Evolutionary conservation across 805 yeast genomes (phyloP).

Genomic region (Teunomyces cretensis): DNA sequence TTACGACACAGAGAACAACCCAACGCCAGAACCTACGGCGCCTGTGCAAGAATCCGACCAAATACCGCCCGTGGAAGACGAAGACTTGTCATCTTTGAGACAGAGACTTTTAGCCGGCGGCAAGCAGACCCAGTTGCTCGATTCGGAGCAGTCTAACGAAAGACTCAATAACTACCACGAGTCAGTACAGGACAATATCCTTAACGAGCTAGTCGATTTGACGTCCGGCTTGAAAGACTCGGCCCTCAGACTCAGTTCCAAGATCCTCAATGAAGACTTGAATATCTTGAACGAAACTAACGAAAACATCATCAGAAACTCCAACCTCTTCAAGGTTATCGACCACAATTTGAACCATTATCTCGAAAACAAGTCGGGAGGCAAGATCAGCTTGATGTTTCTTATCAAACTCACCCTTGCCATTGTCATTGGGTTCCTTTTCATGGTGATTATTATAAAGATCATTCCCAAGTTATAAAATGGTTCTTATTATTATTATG

Average conservation of each 20-base stretch:
- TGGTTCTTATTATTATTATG: neutral
- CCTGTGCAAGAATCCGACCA: neutral
- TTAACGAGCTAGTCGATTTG: slow-evolving; percentile 48
- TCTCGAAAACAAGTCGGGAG: slow-evolving; percentile 39
- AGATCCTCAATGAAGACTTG: slow-evolving; percentile 33
- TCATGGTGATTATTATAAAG: slow-evolving; percentile 33
- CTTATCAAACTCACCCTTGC: slow-evolving; percentile 30
- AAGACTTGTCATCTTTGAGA: slow-evolving; percentile 22
- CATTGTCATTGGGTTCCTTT: slow-evolving; percentile 26
- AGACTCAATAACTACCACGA: slow-evolving; percentile 39
- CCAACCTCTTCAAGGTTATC: slow-evolving; percentile 28
- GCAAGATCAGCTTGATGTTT: slow-evolving; percentile 39
- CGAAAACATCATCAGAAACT: slow-evolving; percentile 33
- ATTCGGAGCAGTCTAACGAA: slow-evolving; percentile 13
- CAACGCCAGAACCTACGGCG: neutral
- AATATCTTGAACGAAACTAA: slow-evolving; percentile 32
- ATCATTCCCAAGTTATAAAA: slow-evolving; percentile 29
- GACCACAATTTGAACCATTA: slow-evolving; percentile 39
- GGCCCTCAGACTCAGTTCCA: slow-evolving; percentile 43
- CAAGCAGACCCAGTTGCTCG: slow-evolving; percentile 12
- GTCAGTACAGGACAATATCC: slow-evolving; percentile 47
- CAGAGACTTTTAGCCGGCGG: slow-evolving; percentile 26
- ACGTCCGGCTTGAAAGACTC: slow-evolving; percentile 48
- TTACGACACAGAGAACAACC: slow-evolving; percentile 6
- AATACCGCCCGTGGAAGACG: slow-evolving; percentile 10